Percentiles rank a stretch among this genome's conserved stretches.
phyloP scores from a whole-genome alignment of 2,329 filamentous ascomycete species.

The Scedosporium minutisporum region DNA sequence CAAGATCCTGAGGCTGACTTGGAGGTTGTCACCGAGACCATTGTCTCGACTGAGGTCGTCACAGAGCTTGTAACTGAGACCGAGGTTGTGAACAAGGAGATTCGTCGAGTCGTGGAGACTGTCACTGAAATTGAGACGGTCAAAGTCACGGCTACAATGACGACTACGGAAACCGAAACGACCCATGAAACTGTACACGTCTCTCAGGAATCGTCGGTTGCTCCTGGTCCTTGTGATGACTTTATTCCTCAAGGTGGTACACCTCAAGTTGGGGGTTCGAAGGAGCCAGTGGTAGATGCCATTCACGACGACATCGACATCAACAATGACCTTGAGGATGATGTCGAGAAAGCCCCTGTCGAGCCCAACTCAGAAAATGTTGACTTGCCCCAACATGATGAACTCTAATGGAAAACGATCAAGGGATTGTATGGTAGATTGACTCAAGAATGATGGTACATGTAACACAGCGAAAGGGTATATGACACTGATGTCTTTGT shows the following conservation, averaged over 20 bases:
- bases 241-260: background rate
- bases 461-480: background rate
- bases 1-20: constrained; percentile 6
- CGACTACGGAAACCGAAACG: constrained; percentile 23
- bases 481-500: background rate
- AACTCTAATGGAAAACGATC: background rate
- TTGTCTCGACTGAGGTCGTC: constrained; percentile 14
- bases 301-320: background rate
- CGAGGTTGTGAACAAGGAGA: constrained; percentile 14
- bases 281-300: too few species aligned
- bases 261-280: background rate
- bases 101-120: constrained; percentile 24
- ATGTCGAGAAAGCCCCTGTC: background rate
- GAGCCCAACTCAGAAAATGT: background rate
- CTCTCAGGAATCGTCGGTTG: background rate
- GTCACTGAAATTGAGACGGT: constrained; percentile 18
- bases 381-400: background rate
- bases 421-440: background rate
- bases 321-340: background rate
- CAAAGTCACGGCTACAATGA: constrained; percentile 12
- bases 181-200: constrained; percentile 9
- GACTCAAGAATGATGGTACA: background rate
- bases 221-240: background rate
- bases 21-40: constrained; percentile 15
- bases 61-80: background rate